Evolutionary conservation across 352 stramenopile genomes (phyloP).

Genomic region (Phytophthora lateralis): DNA sequence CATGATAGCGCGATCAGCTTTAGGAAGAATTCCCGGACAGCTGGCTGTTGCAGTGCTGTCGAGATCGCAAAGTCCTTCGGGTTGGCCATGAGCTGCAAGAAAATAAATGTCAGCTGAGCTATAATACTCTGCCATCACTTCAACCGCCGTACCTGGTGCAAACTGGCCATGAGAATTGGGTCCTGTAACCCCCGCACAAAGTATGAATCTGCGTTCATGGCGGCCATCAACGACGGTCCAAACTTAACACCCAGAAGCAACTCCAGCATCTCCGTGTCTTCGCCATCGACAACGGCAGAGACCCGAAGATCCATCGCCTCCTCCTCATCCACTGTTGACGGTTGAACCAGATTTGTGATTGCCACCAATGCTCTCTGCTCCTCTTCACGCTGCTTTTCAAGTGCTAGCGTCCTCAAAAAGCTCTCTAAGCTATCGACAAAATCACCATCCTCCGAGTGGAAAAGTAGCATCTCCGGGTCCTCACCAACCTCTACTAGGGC

Average conservation of each 20-base stretch:
- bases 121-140: not conserved
- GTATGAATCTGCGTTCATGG: constrained; percentile 66
- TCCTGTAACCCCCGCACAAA: constrained; percentile 59
- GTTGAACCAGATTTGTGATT: constrained; percentile 28
- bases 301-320: constrained; percentile 10
- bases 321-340: constrained; percentile 25
- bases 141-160: constrained; percentile 56
- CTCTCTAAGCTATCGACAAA: constrained; percentile 41
- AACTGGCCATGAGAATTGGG: constrained; percentile 53
- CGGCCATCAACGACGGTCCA: constrained; percentile 49
- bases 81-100: constrained; percentile 58
- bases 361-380: constrained; percentile 18
- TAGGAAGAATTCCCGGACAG: constrained; percentile 64
- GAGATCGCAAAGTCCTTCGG: constrained; percentile 47
- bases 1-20: constrained; percentile 69
- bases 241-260: constrained; percentile 59
- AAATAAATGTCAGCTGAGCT: constrained; percentile 6
- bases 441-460: constrained; percentile 57
- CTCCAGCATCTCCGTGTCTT: constrained; percentile 42
- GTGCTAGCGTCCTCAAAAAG: constrained; percentile 43
- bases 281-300: not conserved
- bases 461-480: constrained; percentile 70
- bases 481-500: constrained; percentile 66
- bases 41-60: constrained; percentile 35
- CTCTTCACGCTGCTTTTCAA: constrained; percentile 31